A percentile compares a stretch with the other conserved stretches of the same genome.
phyloP scores from a whole-genome alignment of 495 filamentous ascomycete species.

The Neurospora sp. region DNA sequence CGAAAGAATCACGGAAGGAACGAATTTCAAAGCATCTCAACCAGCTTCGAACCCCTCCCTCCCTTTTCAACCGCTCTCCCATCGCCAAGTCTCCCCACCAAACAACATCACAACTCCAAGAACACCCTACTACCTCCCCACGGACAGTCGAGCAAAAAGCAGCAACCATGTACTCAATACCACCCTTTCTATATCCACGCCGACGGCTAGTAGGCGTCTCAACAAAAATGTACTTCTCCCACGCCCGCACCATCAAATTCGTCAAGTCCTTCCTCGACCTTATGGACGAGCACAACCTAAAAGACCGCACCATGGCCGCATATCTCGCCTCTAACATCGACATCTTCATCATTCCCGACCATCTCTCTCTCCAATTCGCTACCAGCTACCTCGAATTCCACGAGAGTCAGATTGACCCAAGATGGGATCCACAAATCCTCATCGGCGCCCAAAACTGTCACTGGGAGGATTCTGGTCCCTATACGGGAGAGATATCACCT shows the following conservation, averaged over 20 bases:
- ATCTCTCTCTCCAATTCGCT: slow-evolving; percentile 53
- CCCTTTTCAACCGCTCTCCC: background rate
- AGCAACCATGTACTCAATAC: slow-evolving; percentile 6
- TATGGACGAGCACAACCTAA: background rate
- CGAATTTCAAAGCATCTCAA: background rate
- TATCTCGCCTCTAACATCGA: slow-evolving; percentile 32
- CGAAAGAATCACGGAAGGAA: background rate
- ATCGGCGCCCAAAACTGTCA: slow-evolving; percentile 71
- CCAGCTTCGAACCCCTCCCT: background rate
- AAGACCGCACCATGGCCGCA: slow-evolving; percentile 1
- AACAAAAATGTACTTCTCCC: slow-evolving; percentile 78
- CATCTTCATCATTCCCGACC: slow-evolving; percentile 65
- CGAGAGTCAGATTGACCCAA: background rate
- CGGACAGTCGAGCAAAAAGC: background rate
- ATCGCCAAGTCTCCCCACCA: background rate
- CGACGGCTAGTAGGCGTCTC: slow-evolving; percentile 66
- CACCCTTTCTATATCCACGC: slow-evolving; percentile 33
- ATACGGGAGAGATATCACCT: slow-evolving; percentile 70
- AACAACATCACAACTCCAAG: background rate
- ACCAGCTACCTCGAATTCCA: slow-evolving; percentile 33
- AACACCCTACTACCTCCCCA: background rate
- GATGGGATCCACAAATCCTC: slow-evolving; percentile 22
- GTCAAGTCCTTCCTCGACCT: slow-evolving; percentile 42
- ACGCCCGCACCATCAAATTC: slow-evolving; percentile 53
- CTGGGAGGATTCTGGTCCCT: slow-evolving; percentile 55